A percentile compares a stretch with the other conserved stretches of the same genome.
phyloP scores from a whole-genome alignment of 352 stramenopile genomes.

The Phytophthora syringae region DNA sequence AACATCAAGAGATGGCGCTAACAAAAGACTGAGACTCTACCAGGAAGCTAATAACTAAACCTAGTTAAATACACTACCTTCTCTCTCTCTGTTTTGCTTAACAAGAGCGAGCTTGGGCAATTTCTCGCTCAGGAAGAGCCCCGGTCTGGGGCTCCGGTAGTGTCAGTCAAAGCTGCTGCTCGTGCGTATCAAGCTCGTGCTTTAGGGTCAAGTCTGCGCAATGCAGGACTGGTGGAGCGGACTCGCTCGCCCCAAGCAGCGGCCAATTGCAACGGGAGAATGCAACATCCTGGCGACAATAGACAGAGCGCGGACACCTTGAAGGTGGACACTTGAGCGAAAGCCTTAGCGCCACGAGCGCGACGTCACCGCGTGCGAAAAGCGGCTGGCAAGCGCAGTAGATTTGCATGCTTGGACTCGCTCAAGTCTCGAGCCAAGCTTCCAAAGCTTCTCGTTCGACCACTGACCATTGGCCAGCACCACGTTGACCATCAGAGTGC shows the following conservation, averaged over 20 bases:
- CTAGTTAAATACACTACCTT: too few relatives aligned
- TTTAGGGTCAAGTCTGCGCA: too few relatives aligned
- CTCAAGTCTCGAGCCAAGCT: too few relatives aligned
- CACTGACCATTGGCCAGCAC: too few relatives aligned
- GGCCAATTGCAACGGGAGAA: neutral
- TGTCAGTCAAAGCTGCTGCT: too few relatives aligned
- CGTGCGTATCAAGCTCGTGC: too few relatives aligned
- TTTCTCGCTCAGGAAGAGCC: too few relatives aligned
- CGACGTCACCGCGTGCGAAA: conserved; percentile 26
- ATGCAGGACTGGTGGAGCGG: conserved; percentile 11
- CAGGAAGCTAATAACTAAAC: too few relatives aligned
- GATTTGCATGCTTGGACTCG: neutral
- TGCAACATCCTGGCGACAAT: conserved; percentile 6
- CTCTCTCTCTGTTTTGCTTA: neutral
- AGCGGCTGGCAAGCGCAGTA: neutral
- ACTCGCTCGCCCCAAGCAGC: conserved; percentile 21
- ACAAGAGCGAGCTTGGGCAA: neutral
- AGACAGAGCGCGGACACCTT: conserved; percentile 18
- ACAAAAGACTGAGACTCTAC: too few relatives aligned
- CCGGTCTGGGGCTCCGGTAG: too few relatives aligned
- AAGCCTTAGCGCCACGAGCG: conserved; percentile 16
- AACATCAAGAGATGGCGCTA: too few relatives aligned
- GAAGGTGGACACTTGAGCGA: conserved; percentile 18
- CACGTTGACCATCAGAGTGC: conserved; percentile 11
- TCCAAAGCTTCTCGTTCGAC: too few relatives aligned